phyloP scores from a whole-genome alignment of 805 yeast species.

The Saccharomycopsis sp. region DNA sequence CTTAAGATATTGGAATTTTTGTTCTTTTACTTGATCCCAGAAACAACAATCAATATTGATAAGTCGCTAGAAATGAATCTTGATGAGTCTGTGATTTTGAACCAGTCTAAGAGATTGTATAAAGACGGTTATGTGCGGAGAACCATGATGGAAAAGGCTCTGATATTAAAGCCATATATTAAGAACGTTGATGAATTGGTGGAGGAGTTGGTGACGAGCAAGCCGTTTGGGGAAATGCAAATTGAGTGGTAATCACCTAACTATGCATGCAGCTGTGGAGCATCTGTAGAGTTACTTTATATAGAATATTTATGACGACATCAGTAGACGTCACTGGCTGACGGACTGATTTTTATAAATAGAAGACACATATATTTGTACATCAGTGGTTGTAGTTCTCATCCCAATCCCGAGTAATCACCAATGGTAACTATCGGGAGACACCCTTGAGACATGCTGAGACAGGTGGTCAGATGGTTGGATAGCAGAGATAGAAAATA shows the following conservation, averaged over 20 bases:
- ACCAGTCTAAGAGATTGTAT: conserved; percentile 14
- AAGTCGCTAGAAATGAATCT: conserved; percentile 16
- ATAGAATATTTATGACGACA: not conserved
- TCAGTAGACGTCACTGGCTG: not conserved
- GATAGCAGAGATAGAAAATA: too few relatives aligned
- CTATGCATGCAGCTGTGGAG: too few relatives aligned
- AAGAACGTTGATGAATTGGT: conserved; percentile 42
- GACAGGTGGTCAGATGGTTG: too few relatives aligned
- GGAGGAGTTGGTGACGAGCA: conserved; percentile 37
- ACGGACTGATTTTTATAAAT: not conserved
- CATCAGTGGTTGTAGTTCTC: too few relatives aligned
- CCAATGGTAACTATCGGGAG: too few relatives aligned
- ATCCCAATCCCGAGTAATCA: too few relatives aligned
- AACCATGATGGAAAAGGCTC: conserved; percentile 40
- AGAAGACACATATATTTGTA: not conserved
- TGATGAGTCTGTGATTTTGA: conserved; percentile 19
- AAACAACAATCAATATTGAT: conserved; percentile 28
- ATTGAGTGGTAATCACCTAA: conserved; percentile 38
- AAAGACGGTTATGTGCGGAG: conserved; percentile 29
- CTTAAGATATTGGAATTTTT: conserved; percentile 63
- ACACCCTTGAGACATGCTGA: too few relatives aligned
- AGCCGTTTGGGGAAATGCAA: conserved; percentile 44
- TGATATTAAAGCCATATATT: conserved; percentile 35
- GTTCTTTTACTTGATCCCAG: conserved; percentile 63
- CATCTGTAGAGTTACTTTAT: too few relatives aligned